Evolutionary conservation across 2,329 filamentous ascomycete species (phyloP), one percentile per base, ranked within the genome.

Genomic region (Fusarium transvaalense): DNA sequence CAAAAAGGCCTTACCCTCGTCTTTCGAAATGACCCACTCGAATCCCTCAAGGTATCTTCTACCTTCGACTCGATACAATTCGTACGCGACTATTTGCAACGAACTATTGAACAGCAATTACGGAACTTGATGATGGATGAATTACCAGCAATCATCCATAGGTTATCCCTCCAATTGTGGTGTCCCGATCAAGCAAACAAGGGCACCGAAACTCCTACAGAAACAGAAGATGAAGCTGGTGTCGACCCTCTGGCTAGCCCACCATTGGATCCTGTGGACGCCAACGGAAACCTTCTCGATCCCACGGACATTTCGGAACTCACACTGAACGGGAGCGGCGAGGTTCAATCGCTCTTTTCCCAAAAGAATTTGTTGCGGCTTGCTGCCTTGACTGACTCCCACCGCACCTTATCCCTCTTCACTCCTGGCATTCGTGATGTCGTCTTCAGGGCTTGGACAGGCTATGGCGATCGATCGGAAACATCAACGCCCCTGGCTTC

Each of bases 1-100:
- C 94, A 97, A 81, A 99, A 99, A 78, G 96, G 96, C 21, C 86
- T 99, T 59, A 99, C 96, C 2, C 86, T 99, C 47, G 96, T 99
- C 43, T 99, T 99, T 79, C 91, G 96, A 74, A 98, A 99, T 86
- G 96, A 99, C 78, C 96, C 96, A 6, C 89, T 99, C 65, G 96
- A 99, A 78, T 97, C 95, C 6, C 89, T 99, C 75, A 98, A 97
- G 83, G 96, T 99, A 71, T 98, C 95, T 1, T 98, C 95, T 71
- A 99, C 96, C 43, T 99, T 99, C 80, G 96, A 99, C 82, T 97
- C 95, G 14, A 99, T 99, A 75, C 95, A 96, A 43, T 99, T 99
- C 76, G 96, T 99, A 66, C 91, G 96, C 72, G 94, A 99, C 79
- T 98, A 98, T 78, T 83, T 99, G 58, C 96, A 99, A 77, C 92